Percentiles rank a stretch among this genome's conserved stretches.
phyloP scores from a whole-genome alignment of 768 basidiomycete species.

The Termitomyces sp. region DNA sequence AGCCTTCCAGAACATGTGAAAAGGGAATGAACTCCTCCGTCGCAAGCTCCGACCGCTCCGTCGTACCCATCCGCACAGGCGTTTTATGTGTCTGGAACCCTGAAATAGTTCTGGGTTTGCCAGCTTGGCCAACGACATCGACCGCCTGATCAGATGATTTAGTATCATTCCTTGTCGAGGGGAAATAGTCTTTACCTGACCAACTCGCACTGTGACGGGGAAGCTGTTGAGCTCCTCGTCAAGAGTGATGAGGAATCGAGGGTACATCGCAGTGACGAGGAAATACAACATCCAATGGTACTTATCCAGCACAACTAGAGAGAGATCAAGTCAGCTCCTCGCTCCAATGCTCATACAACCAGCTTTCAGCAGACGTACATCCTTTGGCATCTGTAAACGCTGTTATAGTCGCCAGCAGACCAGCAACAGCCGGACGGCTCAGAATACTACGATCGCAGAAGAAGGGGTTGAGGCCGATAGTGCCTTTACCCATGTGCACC shows the following conservation, averaged over 20 bases:
- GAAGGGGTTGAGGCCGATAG: slow-evolving; percentile 95
- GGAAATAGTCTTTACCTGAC: slow-evolving; percentile 54
- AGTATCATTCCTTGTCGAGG: neutral
- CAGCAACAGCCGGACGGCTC: slow-evolving; percentile 86
- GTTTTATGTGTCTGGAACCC: slow-evolving; percentile 99
- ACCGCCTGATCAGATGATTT: slow-evolving; percentile 59
- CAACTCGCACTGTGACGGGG: slow-evolving; percentile 93
- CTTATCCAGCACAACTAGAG: slow-evolving; percentile 84
- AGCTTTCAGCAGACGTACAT: slow-evolving; percentile 56
- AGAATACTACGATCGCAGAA: slow-evolving; percentile 89
- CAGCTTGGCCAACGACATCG: slow-evolving; percentile 96
- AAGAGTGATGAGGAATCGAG: slow-evolving; percentile 95
- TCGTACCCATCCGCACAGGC: slow-evolving; percentile 92
- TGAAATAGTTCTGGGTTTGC: slow-evolving; percentile 93
- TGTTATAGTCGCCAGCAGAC: slow-evolving; percentile 80
- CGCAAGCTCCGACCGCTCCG: slow-evolving; percentile 91
- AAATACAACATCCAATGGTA: slow-evolving; percentile 99
- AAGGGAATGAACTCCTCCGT: slow-evolving; percentile 97
- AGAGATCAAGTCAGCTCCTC: neutral
- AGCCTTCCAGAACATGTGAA: slow-evolving; percentile 85
- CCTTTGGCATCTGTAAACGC: slow-evolving; percentile 93
- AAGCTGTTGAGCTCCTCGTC: slow-evolving; percentile 85
- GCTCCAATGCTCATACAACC: neutral
- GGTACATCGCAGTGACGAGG: slow-evolving; percentile 95
- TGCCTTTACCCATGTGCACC: slow-evolving; percentile 99